Evolutionary conservation across 2,329 filamentous ascomycete genomes (phyloP), one percentile per base, ranked within the genome.

Genomic region (Blumeriella jaapii): DNA sequence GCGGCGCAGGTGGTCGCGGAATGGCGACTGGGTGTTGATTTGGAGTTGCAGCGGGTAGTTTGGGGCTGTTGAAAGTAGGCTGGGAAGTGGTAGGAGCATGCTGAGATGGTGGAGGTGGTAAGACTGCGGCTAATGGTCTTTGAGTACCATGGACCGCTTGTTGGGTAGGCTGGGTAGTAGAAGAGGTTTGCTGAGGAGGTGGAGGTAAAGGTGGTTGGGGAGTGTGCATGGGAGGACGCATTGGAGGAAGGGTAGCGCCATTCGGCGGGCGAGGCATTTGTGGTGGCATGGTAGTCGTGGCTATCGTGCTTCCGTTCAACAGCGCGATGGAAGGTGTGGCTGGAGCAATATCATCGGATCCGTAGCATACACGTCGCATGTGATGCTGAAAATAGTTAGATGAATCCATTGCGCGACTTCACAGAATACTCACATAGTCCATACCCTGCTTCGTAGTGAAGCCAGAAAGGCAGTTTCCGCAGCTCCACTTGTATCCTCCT

Each of bases 361-460:
- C n/a, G 9, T n/a, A 27, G 26, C 43, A 46, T 4, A 41, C 38
- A 8, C 32, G 32, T 12, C 38, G 29, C 18, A 38, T 27, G 14
- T 31, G 16, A 20, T 44, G 40, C 34, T 38, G 24, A 19, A 18
- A 15, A n/a, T n/a, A 18, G 9, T 19, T 30, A 15, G 13, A 11
- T 13, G 10, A 13, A 13, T 7, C 6, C 6, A 6, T 20, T 8
- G 7, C 3, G 22, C 5, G 16, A 31, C 6, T 27, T 3, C 2
- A 19, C 20, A 10, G 2, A 30, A 5, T 26, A 45, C 44, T 15
- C 34, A 46, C 44, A 29, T 53, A 53, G 13, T 47, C 41, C 10
- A 40, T 22, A 6, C 47, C 47, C 14, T 47, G 44, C 18, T 46
- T 48, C 11, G 39, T 42, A 16, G 44, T 48, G 29, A 50, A 50